Evolutionary conservation across 129 eudicot species (phyloP).

Genomic region (Flaveria trinervia): DNA sequence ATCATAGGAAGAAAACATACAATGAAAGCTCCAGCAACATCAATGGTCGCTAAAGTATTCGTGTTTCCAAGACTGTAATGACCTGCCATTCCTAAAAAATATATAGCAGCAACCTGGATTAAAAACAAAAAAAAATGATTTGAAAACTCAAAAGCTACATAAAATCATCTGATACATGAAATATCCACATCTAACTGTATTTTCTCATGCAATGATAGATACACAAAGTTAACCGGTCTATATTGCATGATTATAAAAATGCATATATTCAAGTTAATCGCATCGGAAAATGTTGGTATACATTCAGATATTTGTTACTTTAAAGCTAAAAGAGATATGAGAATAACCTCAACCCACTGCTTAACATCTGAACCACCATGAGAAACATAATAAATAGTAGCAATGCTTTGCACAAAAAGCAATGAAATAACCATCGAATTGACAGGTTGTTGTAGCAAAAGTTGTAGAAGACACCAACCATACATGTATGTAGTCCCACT

Average conservation of each 20-base stretch:
- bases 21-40: conserved; percentile 95
- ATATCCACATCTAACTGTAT: neutral
- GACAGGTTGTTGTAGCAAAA: conserved; percentile 74
- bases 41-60: conserved; percentile 91
- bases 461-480: conserved; percentile 85
- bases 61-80: conserved; percentile 96
- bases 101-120: conserved; percentile 72
- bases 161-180: neutral
- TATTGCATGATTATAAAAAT: neutral
- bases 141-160: conserved; percentile 8
- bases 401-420: conserved; percentile 69
- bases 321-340: neutral
- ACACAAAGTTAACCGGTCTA: neutral
- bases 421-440: conserved; percentile 62
- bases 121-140: neutral
- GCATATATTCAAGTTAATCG: conserved; percentile 15
- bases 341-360: conserved; percentile 94
- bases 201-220: neutral
- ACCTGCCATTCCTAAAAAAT: conserved; percentile 87
- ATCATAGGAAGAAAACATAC: conserved; percentile 41
- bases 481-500: conserved; percentile 59
- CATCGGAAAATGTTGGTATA: conserved; percentile 7
- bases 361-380: conserved; percentile 42
- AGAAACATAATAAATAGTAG: conserved; percentile 45
- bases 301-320: conserved; percentile 14